Conservation (phyloP, 345 rosid species). For the Eucalyptus sp. region DNA sequence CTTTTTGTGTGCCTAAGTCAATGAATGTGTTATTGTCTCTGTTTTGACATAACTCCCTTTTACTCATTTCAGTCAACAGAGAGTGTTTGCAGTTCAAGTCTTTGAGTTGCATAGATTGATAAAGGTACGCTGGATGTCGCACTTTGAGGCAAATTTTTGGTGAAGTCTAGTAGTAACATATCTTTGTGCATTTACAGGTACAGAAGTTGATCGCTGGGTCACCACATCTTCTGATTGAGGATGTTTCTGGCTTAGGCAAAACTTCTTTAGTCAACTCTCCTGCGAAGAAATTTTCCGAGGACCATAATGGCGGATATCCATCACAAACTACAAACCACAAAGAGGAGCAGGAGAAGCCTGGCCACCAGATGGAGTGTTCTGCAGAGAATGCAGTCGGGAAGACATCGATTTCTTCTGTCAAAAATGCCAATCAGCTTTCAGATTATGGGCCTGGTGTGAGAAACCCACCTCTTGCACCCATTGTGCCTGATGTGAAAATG, state of each 20-base stretch:
- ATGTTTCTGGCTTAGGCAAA: conserved; percentile 22
- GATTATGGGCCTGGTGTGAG: conserved; percentile 20
- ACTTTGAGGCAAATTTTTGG: background rate
- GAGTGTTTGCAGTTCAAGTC: conserved; percentile 80
- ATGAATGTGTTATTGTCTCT: background rate
- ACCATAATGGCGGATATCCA: conserved; percentile 22
- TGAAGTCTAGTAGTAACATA: background rate
- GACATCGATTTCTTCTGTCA: conserved; percentile 14
- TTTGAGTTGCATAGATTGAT: conserved; percentile 91
- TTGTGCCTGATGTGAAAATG: conserved; percentile 10
- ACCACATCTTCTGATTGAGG: conserved; percentile 55
- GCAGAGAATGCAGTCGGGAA: conserved; percentile 51
- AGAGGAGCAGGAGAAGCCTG: conserved; percentile 24
- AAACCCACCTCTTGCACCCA: conserved; percentile 10
- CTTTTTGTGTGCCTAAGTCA: background rate
- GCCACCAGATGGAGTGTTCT: conserved; percentile 29
- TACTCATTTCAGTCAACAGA: conserved; percentile 79
- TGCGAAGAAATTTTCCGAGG: conserved; percentile 24
- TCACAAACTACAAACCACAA: conserved; percentile 16
- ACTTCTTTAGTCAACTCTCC: conserved; percentile 31
- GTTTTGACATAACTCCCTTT: conserved; percentile 14
- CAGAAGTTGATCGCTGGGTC: conserved; percentile 68
- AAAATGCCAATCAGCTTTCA: conserved; percentile 23
- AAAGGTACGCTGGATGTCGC: conserved; percentile 35
- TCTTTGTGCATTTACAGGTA: conserved; percentile 37